phyloP scores from a whole-genome alignment of 164 flowering plant species.

The Nymphaea colorata region DNA sequence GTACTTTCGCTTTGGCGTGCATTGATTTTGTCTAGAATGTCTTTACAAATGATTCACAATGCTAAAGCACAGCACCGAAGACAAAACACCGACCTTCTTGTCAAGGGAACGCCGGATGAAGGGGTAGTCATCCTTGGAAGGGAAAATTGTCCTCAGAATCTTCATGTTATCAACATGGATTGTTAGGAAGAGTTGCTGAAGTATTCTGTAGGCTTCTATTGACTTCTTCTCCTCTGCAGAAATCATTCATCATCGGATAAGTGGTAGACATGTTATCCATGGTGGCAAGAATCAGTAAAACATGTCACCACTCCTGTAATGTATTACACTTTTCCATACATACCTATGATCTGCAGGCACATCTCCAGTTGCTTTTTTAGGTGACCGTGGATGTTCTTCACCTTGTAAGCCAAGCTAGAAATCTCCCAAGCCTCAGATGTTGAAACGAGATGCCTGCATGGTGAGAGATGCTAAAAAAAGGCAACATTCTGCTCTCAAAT shows the following conservation, averaged over 20 bases:
- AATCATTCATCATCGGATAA: background rate
- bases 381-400: constrained; percentile 37
- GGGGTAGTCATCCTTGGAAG: constrained; percentile 42
- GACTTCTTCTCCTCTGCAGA: constrained; percentile 41
- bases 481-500: no score
- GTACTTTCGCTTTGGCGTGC: no score
- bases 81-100: constrained; percentile 29
- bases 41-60: no score
- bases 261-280: no score
- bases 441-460: constrained; percentile 14
- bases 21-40: no score
- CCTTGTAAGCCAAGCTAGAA: constrained; percentile 55
- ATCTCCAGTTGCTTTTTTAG: constrained; percentile 27
- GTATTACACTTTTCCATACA: no score
- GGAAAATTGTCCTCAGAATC: constrained; percentile 42
- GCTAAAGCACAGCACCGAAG: no score
- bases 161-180: constrained; percentile 63
- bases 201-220: constrained; percentile 28
- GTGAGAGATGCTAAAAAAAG: background rate
- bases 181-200: constrained; percentile 29
- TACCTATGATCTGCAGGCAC: constrained; percentile 40
- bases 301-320: no score
- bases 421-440: constrained; percentile 81
- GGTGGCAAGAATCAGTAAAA: no score
- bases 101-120: constrained; percentile 41